These are phyloP conservation scores for Pseudocercospora macadamiae DNA, from an alignment of 2,329 filamentous ascomycete genomes.

Conservation along the genomic window DNA sequence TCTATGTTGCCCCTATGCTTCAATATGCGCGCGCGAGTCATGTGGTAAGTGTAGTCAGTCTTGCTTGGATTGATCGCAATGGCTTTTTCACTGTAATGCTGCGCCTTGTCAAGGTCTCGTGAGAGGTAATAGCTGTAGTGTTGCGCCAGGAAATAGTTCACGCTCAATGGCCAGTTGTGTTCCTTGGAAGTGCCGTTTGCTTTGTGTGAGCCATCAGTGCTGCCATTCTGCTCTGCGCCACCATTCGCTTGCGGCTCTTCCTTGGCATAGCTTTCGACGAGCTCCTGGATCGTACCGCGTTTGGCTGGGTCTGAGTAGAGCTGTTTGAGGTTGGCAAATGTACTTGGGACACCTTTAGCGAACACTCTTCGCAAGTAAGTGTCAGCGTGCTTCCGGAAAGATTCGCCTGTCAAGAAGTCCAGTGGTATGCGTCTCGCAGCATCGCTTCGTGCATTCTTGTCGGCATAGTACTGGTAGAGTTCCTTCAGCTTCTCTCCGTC, in stretches of 20 bases:
- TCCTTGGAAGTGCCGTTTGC: slow-evolving; percentile 43
- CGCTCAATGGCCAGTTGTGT: slow-evolving; percentile 70
- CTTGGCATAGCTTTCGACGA: slow-evolving; percentile 76
- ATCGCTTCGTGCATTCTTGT: slow-evolving; percentile 81
- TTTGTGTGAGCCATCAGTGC: slow-evolving; percentile 44
- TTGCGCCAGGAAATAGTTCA: slow-evolving; percentile 90
- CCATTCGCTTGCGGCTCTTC: slow-evolving; percentile 36
- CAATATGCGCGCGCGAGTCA: slow-evolving; percentile 92
- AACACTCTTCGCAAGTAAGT: slow-evolving; percentile 82
- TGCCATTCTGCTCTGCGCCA: slow-evolving; percentile 35
- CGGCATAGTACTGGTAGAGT: slow-evolving; percentile 79
- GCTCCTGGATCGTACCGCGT: slow-evolving; percentile 70
- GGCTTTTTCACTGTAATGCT: slow-evolving; percentile 79
- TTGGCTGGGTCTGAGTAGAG: slow-evolving; percentile 80
- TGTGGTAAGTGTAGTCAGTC: slow-evolving; percentile 88
- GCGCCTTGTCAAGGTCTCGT: slow-evolving; percentile 79
- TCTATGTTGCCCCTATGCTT: slow-evolving; percentile 83
- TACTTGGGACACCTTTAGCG: slow-evolving; percentile 89
- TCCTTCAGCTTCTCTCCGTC: slow-evolving; percentile 72
- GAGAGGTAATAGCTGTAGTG: slow-evolving; percentile 94
- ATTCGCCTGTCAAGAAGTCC: slow-evolving; percentile 82
- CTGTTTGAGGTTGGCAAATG: slow-evolving; percentile 95
- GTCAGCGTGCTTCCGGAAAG: slow-evolving; percentile 77
- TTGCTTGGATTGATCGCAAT: slow-evolving; percentile 77
- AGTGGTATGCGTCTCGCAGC: slow-evolving; percentile 83